Evolutionary conservation across 176 grass and related monocot species (phyloP).

Genomic region (Typha latifolia): DNA sequence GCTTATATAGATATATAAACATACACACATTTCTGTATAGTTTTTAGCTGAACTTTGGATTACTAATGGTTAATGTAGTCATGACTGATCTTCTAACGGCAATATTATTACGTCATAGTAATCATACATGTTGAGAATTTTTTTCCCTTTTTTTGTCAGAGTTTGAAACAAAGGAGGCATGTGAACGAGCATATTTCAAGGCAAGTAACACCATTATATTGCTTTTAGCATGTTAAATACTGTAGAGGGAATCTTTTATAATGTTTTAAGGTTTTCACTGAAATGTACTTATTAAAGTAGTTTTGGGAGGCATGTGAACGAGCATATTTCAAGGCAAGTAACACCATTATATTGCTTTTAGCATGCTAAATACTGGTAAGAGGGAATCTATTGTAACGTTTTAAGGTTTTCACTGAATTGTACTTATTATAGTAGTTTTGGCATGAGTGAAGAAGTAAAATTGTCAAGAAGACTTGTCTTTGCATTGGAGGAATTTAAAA

Average conservation of each 20-base stretch:
- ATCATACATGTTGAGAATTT: constrained; percentile 7
- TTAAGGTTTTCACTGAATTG: neutral
- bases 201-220: constrained; percentile 33
- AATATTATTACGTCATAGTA: constrained; percentile 11
- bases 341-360: constrained; percentile 16
- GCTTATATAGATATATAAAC: neutral
- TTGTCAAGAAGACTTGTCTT: too few species aligned
- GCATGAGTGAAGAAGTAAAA: too few species aligned
- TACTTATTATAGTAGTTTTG: neutral
- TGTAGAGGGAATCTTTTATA: too few species aligned
- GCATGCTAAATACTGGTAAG: neutral
- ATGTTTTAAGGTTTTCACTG: too few species aligned
- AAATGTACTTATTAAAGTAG: neutral
- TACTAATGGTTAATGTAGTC: neutral
- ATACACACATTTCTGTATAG: neutral
- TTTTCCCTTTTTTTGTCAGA: constrained; percentile 34
- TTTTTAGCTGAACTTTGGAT: neutral
- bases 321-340: constrained; percentile 85
- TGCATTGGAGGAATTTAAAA: too few species aligned
- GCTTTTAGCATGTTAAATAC: neutral
- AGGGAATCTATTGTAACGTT: too few species aligned
- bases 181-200: constrained; percentile 89
- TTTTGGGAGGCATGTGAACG: constrained; percentile 54
- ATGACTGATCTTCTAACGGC: neutral
- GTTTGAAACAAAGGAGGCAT: constrained; percentile 72